Conservation (phyloP, 139 green algal genomes). For the Spirogloea muscicola region DNA sequence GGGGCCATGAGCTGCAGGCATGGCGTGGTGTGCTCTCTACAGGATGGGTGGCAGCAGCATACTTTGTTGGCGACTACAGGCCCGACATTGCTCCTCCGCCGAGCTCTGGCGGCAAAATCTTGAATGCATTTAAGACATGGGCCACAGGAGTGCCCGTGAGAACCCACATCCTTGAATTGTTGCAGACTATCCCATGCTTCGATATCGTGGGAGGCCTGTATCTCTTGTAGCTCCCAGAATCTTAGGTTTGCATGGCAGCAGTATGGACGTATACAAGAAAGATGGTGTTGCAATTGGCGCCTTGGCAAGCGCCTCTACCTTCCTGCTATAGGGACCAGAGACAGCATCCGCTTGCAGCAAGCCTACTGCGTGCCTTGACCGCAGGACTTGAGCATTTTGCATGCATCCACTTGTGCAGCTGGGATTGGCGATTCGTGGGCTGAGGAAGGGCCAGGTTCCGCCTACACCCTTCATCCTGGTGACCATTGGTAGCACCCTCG, state of each 20-base stretch:
- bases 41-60: constrained; percentile 17
- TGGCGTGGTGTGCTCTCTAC: no score
- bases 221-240: no score
- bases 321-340: neutral
- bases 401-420: constrained; percentile 6
- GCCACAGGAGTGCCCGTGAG: constrained; percentile 25
- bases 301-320: no score
- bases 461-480: constrained; percentile 37
- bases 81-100: neutral
- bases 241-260: no score
- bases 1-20: no score
- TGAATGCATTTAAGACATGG: constrained; percentile 19
- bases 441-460: constrained; percentile 19
- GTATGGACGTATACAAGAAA: no score
- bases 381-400: neutral
- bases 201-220: no score
- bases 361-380: neutral
- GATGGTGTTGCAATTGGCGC: no score
- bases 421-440: constrained; percentile 14
- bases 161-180: no score
- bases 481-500: constrained; percentile 29
- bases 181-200: no score
- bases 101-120: neutral
- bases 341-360: neutral
- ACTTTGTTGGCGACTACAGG: constrained; percentile 21